phyloP scores from a whole-genome alignment of 768 basidiomycete genomes.

The Rhizopogon sp. region DNA sequence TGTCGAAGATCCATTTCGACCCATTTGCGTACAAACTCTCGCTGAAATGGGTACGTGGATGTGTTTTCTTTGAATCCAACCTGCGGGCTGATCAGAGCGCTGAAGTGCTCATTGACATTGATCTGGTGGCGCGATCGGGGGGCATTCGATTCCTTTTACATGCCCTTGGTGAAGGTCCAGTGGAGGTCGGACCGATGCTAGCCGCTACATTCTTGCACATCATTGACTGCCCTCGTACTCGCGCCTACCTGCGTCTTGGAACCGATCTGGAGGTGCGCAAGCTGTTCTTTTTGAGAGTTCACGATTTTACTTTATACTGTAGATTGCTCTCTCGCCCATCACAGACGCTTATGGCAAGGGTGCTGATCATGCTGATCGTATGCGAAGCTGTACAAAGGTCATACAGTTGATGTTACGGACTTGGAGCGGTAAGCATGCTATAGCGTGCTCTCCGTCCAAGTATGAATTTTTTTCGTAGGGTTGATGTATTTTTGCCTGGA shows the following conservation, averaged over 20 bases:
- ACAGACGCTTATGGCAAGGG: conserved; percentile 92
- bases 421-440: conserved; percentile 75
- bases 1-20: conserved; percentile 82
- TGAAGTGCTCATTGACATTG: conserved; percentile 83
- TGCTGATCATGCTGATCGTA: conserved; percentile 68
- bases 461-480: conserved; percentile 41
- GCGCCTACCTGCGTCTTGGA: conserved; percentile 73
- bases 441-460: background rate
- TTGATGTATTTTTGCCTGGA: conserved; percentile 93
- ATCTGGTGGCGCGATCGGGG: conserved; percentile 73
- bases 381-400: conserved; percentile 73
- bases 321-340: conserved; percentile 85
- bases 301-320: background rate
- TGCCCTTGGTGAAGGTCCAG: conserved; percentile 84
- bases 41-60: conserved; percentile 75
- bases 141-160: conserved; percentile 85
- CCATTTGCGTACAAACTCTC: conserved; percentile 79
- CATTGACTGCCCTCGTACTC: conserved; percentile 78
- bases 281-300: background rate
- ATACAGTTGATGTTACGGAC: conserved; percentile 82
- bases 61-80: conserved; percentile 1
- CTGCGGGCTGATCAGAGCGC: conserved; percentile 6
- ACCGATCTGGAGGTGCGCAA: conserved; percentile 79
- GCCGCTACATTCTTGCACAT: conserved; percentile 79
- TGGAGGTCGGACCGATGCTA: conserved; percentile 73